Evolutionary conservation across 805 yeast genomes (phyloP).

Genomic region (Metschnikowia shivogae): DNA sequence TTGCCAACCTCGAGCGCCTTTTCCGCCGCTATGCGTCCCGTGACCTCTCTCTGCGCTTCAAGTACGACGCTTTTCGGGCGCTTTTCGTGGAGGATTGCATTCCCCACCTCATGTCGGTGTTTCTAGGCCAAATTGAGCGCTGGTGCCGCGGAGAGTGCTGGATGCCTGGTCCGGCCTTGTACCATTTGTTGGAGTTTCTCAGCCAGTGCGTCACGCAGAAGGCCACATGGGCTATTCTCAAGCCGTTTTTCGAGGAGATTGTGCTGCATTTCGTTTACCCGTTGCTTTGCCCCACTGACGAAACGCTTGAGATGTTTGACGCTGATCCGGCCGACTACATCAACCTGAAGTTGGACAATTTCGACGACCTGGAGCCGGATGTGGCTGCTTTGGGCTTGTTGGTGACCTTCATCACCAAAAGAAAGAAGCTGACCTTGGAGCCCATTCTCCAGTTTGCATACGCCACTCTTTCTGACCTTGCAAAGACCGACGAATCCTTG

Average conservation of each 20-base stretch:
- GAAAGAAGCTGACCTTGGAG: conserved; percentile 56
- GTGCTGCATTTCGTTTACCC: conserved; percentile 75
- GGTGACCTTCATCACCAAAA: conserved; percentile 64
- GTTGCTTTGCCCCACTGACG: conserved; percentile 63
- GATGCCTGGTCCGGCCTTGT: conserved; percentile 64
- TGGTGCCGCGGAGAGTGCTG: conserved; percentile 70
- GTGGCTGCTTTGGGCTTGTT: conserved; percentile 74
- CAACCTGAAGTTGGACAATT: conserved; percentile 53
- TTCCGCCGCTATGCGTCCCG: conserved; percentile 67
- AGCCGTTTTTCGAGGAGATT: conserved; percentile 61
- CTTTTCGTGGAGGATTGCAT: conserved; percentile 55
- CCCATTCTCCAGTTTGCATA: conserved; percentile 61
- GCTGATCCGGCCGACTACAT: conserved; percentile 87
- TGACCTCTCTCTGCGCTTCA: conserved; percentile 40
- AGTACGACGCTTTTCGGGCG: conserved; percentile 53
- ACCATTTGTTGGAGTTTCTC: conserved; percentile 51
- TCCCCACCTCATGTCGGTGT: conserved; percentile 67
- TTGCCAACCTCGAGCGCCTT: conserved; percentile 68
- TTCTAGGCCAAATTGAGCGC: conserved; percentile 60
- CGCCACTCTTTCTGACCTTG: conserved; percentile 37
- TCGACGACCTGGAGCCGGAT: conserved; percentile 65
- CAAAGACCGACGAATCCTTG: conserved; percentile 34
- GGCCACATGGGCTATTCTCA: conserved; percentile 61
- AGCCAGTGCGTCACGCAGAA: conserved; percentile 53
- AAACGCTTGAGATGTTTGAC: conserved; percentile 69